These are phyloP conservation scores for Trichoderma cornu-damae DNA, from an alignment of 2,329 filamentous ascomycete genomes.

Conservation along the genomic window DNA sequence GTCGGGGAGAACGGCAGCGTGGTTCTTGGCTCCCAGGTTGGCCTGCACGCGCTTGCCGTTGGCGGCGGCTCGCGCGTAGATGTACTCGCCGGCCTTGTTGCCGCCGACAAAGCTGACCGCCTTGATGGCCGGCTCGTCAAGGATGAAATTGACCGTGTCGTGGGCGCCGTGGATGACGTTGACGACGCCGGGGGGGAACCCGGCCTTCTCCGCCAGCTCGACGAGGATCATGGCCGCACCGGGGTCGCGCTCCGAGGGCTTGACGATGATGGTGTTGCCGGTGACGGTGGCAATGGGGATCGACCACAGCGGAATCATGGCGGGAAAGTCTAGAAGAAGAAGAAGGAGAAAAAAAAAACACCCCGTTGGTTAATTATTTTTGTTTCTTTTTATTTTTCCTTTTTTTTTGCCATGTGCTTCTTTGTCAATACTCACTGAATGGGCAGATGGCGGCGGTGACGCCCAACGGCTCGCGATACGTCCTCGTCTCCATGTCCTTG, in stretches of 20 bases:
- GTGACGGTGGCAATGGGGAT: constrained; percentile 80
- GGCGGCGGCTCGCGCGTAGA: constrained; percentile 70
- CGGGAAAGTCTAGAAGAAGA: constrained; percentile 70
- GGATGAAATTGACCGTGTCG: constrained; percentile 77
- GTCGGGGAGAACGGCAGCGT: constrained; percentile 77
- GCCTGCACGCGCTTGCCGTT: constrained; percentile 87
- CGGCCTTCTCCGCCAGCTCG: constrained; percentile 72
- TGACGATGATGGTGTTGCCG: constrained; percentile 78
- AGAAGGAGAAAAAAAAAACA: too few species aligned
- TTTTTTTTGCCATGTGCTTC: not conserved
- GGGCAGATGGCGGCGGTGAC: constrained; percentile 81
- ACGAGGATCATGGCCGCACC: constrained; percentile 81
- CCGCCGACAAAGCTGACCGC: constrained; percentile 80
- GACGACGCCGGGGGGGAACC: constrained; percentile 75
- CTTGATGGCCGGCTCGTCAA: constrained; percentile 81
- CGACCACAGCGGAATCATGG: constrained; percentile 90
- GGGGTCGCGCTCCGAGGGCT: constrained; percentile 81
- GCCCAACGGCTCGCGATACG: constrained; percentile 75
- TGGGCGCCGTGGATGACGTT: constrained; percentile 79
- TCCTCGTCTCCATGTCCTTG: constrained; percentile 85
- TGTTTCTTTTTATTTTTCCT: not conserved
- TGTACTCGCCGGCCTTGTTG: constrained; percentile 87
- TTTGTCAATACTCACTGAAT: constrained; percentile 56
- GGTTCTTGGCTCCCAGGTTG: constrained; percentile 85
- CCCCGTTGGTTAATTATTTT: constrained; percentile 16